Percentiles rank a stretch among this genome's conserved stretches.
These are phyloP conservation scores for Sclerotinia glacialis DNA, from an alignment of 2,329 filamentous ascomycete genomes.

Conservation along the genomic window DNA sequence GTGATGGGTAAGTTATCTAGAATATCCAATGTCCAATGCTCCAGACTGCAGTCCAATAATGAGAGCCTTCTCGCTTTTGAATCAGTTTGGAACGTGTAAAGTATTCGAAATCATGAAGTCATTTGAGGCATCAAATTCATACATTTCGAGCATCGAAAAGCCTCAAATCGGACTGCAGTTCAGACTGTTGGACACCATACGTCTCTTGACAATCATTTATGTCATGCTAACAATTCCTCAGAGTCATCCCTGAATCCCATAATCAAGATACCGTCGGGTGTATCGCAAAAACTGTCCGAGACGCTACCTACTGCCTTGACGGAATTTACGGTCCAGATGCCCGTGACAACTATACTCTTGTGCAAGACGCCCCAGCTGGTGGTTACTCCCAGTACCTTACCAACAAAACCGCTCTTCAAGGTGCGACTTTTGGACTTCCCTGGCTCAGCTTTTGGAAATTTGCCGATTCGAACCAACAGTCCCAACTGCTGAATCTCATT, in stretches of 20 bases:
- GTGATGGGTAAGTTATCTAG: constrained; percentile 44
- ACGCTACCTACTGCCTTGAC: constrained; percentile 64
- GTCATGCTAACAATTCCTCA: constrained; percentile 40
- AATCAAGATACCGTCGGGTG: constrained; percentile 69
- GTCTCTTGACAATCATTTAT: background rate
- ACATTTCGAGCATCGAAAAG: background rate
- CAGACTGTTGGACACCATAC: background rate
- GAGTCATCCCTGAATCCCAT: constrained; percentile 62
- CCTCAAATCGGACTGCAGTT: background rate
- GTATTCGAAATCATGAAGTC: background rate
- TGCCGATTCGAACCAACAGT: constrained; percentile 54
- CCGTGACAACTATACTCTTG: constrained; percentile 63
- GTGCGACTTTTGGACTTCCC: constrained; percentile 66
- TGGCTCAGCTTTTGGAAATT: constrained; percentile 70
- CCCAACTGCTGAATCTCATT: constrained; percentile 51
- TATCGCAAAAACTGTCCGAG: constrained; percentile 66
- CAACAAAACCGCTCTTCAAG: constrained; percentile 48
- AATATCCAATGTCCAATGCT: background rate
- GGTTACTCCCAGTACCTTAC: constrained; percentile 53
- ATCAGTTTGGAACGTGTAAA: background rate
- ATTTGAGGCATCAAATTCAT: no score
- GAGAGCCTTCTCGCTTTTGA: constrained; percentile 22
- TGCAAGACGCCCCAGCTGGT: constrained; percentile 52
- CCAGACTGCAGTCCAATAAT: constrained; percentile 45
- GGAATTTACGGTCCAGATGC: constrained; percentile 64